These are phyloP conservation scores for Globisporangium echinulatum DNA, from an alignment of 352 stramenopile species.

Conservation along the genomic window DNA sequence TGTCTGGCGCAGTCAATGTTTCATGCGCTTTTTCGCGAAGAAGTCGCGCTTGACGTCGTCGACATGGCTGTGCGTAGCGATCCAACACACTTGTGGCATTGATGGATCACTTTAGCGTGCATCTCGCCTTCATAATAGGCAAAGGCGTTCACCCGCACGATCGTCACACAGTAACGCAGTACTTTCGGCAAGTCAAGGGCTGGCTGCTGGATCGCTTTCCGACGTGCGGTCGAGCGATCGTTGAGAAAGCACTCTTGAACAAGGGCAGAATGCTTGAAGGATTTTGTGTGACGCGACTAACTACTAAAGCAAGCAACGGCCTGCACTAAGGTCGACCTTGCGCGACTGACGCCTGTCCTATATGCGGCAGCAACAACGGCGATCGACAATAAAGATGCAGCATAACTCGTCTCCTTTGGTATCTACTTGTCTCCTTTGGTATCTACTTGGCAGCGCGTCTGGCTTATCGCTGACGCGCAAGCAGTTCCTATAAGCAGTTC, in stretches of 20 bases:
- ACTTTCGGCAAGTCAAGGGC: background rate
- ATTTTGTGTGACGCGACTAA: background rate
- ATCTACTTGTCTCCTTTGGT: constrained; percentile 13
- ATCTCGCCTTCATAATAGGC: constrained; percentile 11
- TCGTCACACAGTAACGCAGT: constrained; percentile 4
- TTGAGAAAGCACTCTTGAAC: background rate
- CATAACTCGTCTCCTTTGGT: constrained; percentile 6
- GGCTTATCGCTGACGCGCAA: constrained; percentile 6
- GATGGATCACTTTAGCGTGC: constrained; percentile 19
- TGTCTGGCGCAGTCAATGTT: constrained; percentile 9
- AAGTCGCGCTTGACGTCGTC: constrained; percentile 4
- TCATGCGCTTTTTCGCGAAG: constrained; percentile 14
- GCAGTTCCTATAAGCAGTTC: constrained; percentile 11
- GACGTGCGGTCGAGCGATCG: background rate
- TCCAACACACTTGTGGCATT: constrained; percentile 8
- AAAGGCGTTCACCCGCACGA: background rate
- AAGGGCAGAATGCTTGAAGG: background rate
- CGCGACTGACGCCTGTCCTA: background rate
- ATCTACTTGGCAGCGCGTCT: constrained; percentile 11
- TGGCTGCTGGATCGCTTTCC: background rate
- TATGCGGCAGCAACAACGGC: background rate
- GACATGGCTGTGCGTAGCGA: constrained; percentile 7
- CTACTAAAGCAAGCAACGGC: background rate
- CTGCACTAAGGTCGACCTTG: background rate
- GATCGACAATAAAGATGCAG: constrained; percentile 19